Conservation (phyloP, 2,329 filamentous ascomycete genomes). For the Xylaria sp. region DNA sequence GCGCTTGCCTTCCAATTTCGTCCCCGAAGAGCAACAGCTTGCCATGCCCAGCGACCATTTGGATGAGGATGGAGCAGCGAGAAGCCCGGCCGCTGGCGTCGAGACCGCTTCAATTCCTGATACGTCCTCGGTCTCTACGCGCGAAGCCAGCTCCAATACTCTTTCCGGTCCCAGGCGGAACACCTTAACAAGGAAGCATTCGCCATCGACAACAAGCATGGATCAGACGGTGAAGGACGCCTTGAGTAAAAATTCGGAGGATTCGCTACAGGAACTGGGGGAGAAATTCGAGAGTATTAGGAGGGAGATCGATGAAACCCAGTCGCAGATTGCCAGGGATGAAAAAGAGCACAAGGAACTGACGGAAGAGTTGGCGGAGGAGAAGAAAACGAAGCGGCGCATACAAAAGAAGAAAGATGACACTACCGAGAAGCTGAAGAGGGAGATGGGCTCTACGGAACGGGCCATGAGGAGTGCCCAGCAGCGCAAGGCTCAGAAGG, state of each 20-base stretch:
- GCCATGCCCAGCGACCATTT: slow-evolving; percentile 46
- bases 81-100: slow-evolving; percentile 55
- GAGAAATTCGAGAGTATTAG: slow-evolving; percentile 78
- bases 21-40: slow-evolving; percentile 52
- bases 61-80: slow-evolving; percentile 54
- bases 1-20: slow-evolving; percentile 59
- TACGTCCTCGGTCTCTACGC: slow-evolving; percentile 59
- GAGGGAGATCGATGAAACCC: slow-evolving; percentile 79
- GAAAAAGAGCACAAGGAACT: slow-evolving; percentile 70
- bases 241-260: slow-evolving; percentile 57
- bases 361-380: slow-evolving; percentile 70
- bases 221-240: slow-evolving; percentile 53
- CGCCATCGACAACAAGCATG: slow-evolving; percentile 66
- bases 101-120: slow-evolving; percentile 67
- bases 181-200: slow-evolving; percentile 74
- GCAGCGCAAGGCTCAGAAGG: slow-evolving; percentile 76
- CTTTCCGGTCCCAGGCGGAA: slow-evolving; percentile 56
- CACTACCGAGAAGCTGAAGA: slow-evolving; percentile 80
- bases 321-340: slow-evolving; percentile 70
- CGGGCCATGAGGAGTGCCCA: slow-evolving; percentile 80
- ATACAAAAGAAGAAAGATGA: slow-evolving; percentile 88
- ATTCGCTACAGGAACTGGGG: slow-evolving; percentile 76
- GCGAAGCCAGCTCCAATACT: slow-evolving; percentile 60
- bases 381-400: slow-evolving; percentile 78
- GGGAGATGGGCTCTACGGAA: slow-evolving; percentile 78